Evolutionary conservation across 306 rosid genomes (phyloP).

Genomic region (Glycine soja): DNA sequence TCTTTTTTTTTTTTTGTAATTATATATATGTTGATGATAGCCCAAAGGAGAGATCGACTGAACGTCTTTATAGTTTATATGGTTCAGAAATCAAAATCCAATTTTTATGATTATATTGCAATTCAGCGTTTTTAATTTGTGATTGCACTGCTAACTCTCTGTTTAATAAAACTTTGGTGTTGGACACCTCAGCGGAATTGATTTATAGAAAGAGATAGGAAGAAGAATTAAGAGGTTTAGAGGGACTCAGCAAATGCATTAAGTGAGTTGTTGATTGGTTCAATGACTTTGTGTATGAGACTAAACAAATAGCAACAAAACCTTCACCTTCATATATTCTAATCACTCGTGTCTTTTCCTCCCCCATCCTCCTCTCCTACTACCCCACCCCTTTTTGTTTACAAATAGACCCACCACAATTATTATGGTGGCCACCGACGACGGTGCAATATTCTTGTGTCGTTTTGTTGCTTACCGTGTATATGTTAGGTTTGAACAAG

Average conservation of each 20-base stretch:
- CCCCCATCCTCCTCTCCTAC: no score
- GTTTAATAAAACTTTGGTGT: constrained; percentile 1
- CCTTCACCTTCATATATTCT: constrained; percentile 36
- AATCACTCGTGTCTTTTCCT: constrained; percentile 38
- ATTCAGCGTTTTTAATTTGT: constrained; percentile 2
- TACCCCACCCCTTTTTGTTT: constrained; percentile 19
- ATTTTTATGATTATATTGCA: constrained; percentile 43
- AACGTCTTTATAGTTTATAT: no score
- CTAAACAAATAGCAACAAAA: constrained; percentile 41
- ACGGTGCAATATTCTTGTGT: constrained; percentile 48
- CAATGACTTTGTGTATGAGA: constrained; percentile 34
- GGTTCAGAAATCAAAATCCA: constrained; percentile 26
- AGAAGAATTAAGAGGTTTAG: constrained; percentile 17
- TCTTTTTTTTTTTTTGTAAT: background rate
- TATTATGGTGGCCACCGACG: constrained; percentile 54
- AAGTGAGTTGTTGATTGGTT: constrained; percentile 41
- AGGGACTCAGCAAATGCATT: constrained; percentile 27
- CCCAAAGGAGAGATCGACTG: background rate
- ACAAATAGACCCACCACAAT: constrained; percentile 44
- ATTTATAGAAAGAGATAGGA: constrained; percentile 49
- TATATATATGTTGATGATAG: background rate
- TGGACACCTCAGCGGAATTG: constrained; percentile 17
- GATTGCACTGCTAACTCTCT: constrained; percentile 31
- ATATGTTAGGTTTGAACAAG: constrained; percentile 31
- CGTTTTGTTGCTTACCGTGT: constrained; percentile 42